Evolutionary conservation across 2,329 filamentous ascomycete genomes (phyloP), one percentile per base, ranked within the genome.

Genomic region (Claviceps sp.): DNA sequence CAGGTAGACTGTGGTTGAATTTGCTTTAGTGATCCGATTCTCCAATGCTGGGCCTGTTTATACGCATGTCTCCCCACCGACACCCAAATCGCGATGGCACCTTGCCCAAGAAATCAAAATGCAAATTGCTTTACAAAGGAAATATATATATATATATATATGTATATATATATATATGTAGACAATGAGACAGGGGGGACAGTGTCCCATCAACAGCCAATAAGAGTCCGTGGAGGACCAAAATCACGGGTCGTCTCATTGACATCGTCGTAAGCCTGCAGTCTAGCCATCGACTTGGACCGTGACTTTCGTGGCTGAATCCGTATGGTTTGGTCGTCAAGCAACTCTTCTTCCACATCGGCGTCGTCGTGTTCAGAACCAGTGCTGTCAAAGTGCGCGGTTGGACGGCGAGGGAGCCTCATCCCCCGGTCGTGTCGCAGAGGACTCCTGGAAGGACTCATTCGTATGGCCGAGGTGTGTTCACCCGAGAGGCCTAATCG

Each of bases 401-500:
- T 49, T 20, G 29, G 29, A 9, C 34, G 29, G 14, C 48, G 42
- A 16, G 46, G 42, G 6, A 49, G 42, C 14, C 53, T 54, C 17
- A 17, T 39, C 45, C 22, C 39, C 22, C 38, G 52, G 29, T 45
- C 42, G 20, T 40, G 47, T 17, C 50, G 44, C 44, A 53, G 29
- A n/a, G 52, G 52, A 34, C 52, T 53, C 8, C 36, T 39, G 17
- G 29, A 17, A n/a, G 51, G 51, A 20, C 51, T 50, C 9, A 11
- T 34, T 9, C 51, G 43, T 29, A 45, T 22, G 37, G 44, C 47
- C 4, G 34, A 44, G 7, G 34, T 45, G 20, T 47, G 20, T 16
- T 51, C 54, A 9, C 53, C 51, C 5, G 57, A 54, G 20, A 62
- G 46, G 11, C 68, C 64, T 52, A 86, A 64, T 57, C 79, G 76